phyloP scores from a whole-genome alignment of 1,284 basidiomycete genomes.

The Moniliophthora roreri region DNA sequence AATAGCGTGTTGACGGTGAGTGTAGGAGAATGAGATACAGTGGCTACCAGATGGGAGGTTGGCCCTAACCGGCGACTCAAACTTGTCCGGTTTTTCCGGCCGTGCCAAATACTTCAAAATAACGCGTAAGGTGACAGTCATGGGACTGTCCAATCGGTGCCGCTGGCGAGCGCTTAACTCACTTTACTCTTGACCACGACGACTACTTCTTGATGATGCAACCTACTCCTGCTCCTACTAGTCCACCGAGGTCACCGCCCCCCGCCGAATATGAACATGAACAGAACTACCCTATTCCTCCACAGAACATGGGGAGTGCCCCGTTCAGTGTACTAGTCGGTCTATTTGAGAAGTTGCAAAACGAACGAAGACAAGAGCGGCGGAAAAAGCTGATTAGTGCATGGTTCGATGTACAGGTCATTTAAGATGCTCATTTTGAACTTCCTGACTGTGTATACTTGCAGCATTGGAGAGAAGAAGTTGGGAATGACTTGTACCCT shows the following conservation, averaged over 20 bases:
- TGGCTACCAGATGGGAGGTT: background rate
- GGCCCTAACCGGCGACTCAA: background rate
- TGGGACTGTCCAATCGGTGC: background rate
- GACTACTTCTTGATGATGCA: slow-evolving; percentile 6
- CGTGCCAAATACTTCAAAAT: slow-evolving; percentile 27
- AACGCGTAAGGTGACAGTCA: slow-evolving; percentile 27
- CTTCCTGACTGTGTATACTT: slow-evolving; percentile 9
- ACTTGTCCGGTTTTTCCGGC: background rate
- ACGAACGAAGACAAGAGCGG: slow-evolving; percentile 69
- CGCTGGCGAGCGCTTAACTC: background rate
- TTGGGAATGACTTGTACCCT: slow-evolving; percentile 74
- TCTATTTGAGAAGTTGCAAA: slow-evolving; percentile 69
- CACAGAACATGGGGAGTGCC: slow-evolving; percentile 61
- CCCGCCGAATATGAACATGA: slow-evolving; percentile 23
- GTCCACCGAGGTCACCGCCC: slow-evolving; percentile 29
- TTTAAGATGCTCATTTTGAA: background rate
- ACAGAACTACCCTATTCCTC: slow-evolving; percentile 48
- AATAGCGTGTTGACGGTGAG: background rate
- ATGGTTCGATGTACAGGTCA: slow-evolving; percentile 72
- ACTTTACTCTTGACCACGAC: background rate
- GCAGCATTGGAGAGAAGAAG: slow-evolving; percentile 76
- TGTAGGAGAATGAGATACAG: background rate
- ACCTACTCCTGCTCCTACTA: slow-evolving; percentile 12
- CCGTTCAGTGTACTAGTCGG: slow-evolving; percentile 66
- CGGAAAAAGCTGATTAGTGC: slow-evolving; percentile 58